Evolutionary conservation across 1,284 basidiomycete species (phyloP).

Genomic region (Somion occarium): DNA sequence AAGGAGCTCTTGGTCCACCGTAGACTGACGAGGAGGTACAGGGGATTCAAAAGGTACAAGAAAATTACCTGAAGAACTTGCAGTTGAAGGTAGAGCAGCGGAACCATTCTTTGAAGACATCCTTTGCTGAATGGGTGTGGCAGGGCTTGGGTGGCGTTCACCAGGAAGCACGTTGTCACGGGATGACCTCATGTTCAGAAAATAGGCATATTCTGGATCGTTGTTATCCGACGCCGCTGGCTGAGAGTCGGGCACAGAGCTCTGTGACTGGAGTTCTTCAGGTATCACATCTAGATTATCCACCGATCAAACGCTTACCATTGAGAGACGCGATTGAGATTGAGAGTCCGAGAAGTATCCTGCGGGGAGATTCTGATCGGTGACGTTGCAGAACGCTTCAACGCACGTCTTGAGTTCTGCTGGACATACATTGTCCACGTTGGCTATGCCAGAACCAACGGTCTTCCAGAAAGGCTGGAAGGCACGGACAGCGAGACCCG

Average conservation of each 20-base stretch:
- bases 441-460: not conserved
- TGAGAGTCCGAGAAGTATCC: not conserved
- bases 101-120: too few relatives aligned
- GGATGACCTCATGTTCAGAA: not conserved
- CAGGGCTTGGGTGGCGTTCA: too few relatives aligned
- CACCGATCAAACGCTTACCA: not conserved
- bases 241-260: not conserved
- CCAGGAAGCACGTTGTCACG: too few relatives aligned
- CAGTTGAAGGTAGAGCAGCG: too few relatives aligned
- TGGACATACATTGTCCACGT: not conserved
- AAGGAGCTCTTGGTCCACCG: too few relatives aligned
- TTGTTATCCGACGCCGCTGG: not conserved
- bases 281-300: not conserved
- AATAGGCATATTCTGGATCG: not conserved
- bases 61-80: too few relatives aligned
- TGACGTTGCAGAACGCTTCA: not conserved
- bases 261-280: not conserved
- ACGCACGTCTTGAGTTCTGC: not conserved
- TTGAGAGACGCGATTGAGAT: not conserved
- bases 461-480: slow-evolving; percentile 26
- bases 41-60: too few relatives aligned
- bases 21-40: too few relatives aligned
- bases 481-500: slow-evolving; percentile 41
- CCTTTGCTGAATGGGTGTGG: too few relatives aligned
- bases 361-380: not conserved